phyloP scores from a whole-genome alignment of 2,329 filamentous ascomycete genomes.

The Tolypocladium ovalisporum region DNA sequence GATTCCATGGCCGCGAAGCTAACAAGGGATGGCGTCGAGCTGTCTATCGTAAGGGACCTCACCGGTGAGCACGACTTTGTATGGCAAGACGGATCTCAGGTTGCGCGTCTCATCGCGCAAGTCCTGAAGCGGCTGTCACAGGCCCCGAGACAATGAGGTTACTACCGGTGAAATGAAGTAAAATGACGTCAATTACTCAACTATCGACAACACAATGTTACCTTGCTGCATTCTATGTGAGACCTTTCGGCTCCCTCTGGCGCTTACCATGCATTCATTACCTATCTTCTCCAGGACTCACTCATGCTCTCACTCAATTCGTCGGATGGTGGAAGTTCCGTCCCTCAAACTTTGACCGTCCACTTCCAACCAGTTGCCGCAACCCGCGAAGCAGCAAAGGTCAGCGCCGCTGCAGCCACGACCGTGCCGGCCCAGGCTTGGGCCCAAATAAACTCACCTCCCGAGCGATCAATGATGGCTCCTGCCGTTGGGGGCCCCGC shows the following conservation, averaged over 20 bases:
- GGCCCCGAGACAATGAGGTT: not conserved
- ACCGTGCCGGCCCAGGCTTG: constrained; percentile 36
- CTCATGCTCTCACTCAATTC: not conserved
- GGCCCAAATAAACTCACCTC: constrained; percentile 29
- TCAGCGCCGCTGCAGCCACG: constrained; percentile 20
- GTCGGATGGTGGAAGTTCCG: rapidly evolving
- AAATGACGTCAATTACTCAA: not conserved
- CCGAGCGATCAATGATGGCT: constrained; percentile 29
- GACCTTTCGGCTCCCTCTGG: not conserved
- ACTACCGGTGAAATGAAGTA: not conserved
- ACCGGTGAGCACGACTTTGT: constrained; percentile 52
- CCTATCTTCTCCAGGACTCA: constrained; percentile 15
- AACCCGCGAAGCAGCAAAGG: constrained; percentile 20
- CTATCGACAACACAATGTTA: not conserved
- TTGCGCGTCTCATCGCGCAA: constrained; percentile 36
- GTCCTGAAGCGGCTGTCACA: constrained; percentile 8
- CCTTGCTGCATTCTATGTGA: not conserved
- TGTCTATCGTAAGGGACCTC: constrained; percentile 28
- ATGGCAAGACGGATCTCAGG: constrained; percentile 47
- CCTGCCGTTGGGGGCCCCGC: constrained; percentile 33
- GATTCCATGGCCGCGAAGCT: constrained; percentile 43
- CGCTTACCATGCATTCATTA: not conserved
- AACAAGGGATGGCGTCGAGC: constrained; percentile 21
- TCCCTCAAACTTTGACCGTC: constrained; percentile 20
- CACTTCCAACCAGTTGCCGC: constrained; percentile 24